Evolutionary conservation across 2,329 filamentous ascomycete genomes (phyloP), one percentile per base, ranked within the genome.

Genomic region (Pyrenophora seminiperda): DNA sequence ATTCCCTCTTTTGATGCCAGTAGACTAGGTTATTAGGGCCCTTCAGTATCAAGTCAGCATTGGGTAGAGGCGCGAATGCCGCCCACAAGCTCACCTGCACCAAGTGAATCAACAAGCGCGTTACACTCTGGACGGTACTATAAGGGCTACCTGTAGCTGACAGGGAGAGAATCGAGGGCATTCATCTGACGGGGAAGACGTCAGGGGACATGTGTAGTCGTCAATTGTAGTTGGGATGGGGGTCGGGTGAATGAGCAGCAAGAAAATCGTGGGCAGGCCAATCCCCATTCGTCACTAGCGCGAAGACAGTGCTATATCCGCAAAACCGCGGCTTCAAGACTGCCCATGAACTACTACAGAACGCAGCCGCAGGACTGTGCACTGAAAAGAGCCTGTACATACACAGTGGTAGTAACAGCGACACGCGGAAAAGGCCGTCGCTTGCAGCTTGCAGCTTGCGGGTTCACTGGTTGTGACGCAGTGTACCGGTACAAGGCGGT

Each of bases 101-200:
- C 50, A 53, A 52, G 45, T 45, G 43, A 29, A 24, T 15, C 49
- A 52, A 42, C 24, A 59, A 47, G 44, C 52, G 58, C 50, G 57
- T 53, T 40, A 41, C 37, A 50, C 46, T 42, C 38, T 55, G 48
- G 42, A 58, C 53, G 44, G 59, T 51, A 59, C 65, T 58, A 53
- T 55, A 54, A 30, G 57, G 53, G 58, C 66, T 70, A 68, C 70
- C 64, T 68, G 62, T 59, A 61, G 59, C 59, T 54, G 56, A 62
- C 64, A 70, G 65, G 58, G 41, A 60, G 47, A 61, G 50, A 54
- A 58, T 53, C 47, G 64, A 63, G 68, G 64, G 69, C 70, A 73
- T 73, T 73, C 70, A 73, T 72, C 32, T 58, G 67, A 70, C 59
- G 54, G 54, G 36, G 47, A 24, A 18, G 42, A 30, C 40, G 27